Percentiles rank a stretch among this genome's conserved stretches.
These are phyloP conservation scores for Alternaria infectoria DNA, from an alignment of 2,329 filamentous ascomycete species.

Conservation along the genomic window DNA sequence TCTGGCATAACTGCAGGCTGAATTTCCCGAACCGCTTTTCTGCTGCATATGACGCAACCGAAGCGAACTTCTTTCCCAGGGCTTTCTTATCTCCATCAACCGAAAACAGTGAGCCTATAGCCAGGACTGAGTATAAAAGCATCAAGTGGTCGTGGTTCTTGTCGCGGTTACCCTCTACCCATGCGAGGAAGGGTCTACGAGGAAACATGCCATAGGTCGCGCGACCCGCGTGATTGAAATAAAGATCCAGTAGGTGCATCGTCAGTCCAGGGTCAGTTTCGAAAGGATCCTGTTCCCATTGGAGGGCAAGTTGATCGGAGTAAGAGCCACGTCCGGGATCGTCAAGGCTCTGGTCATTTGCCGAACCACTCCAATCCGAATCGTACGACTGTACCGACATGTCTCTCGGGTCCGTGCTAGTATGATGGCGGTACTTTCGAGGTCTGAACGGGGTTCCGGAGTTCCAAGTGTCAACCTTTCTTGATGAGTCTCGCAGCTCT, in stretches of 20 bases:
- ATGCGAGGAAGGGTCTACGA: conserved; percentile 58
- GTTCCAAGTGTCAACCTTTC: conserved; percentile 38
- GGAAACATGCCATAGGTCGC: conserved; percentile 64
- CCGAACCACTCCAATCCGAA: conserved; percentile 43
- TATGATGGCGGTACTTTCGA: conserved; percentile 34
- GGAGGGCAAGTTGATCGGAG: conserved; percentile 43
- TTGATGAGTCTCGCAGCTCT: conserved; percentile 38
- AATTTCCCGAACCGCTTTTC: conserved; percentile 59
- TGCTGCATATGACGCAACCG: conserved; percentile 65
- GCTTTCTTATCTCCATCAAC: conserved; percentile 52
- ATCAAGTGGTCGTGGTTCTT: conserved; percentile 64
- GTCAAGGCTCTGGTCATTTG: conserved; percentile 36
- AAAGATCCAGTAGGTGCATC: conserved; percentile 60
- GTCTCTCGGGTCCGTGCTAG: conserved; percentile 31
- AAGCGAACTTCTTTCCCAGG: conserved; percentile 57
- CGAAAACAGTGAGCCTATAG: conserved; percentile 64
- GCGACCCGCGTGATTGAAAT: conserved; percentile 63
- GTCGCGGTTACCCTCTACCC: conserved; percentile 57
- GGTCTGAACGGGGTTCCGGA: conserved; percentile 32
- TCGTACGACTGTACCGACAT: conserved; percentile 45
- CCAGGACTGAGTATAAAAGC: conserved; percentile 66
- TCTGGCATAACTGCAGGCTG: conserved; percentile 70
- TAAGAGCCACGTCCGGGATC: conserved; percentile 39
- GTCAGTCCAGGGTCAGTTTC: conserved; percentile 57
- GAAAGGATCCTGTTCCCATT: conserved; percentile 62